phyloP scores from a whole-genome alignment of 1,284 basidiomycete species.

The Cryptococcus hybrid region DNA sequence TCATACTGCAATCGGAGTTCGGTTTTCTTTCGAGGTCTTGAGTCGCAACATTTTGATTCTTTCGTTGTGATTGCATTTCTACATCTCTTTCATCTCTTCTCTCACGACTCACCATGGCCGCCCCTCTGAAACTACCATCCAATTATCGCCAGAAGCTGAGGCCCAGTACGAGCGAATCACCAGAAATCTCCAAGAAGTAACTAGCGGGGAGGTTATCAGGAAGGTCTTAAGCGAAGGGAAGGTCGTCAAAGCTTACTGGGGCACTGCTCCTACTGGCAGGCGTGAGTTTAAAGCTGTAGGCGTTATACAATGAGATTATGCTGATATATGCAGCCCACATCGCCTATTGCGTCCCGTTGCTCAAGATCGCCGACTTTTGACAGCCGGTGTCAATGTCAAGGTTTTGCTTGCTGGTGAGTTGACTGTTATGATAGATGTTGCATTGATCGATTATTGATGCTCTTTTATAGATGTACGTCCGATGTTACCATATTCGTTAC shows the following conservation, averaged over 20 bases:
- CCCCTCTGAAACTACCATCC: conserved; percentile 12
- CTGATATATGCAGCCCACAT: conserved; percentile 70
- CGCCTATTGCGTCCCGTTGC: conserved; percentile 93
- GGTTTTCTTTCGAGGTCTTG: too few species aligned
- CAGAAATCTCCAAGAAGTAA: conserved; percentile 79
- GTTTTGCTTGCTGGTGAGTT: conserved; percentile 78
- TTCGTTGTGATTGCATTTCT: too few species aligned
- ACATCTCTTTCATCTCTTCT: too few species aligned
- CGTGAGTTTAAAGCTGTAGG: conserved; percentile 59
- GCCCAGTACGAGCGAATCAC: conserved; percentile 84
- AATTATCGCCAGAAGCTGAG: conserved; percentile 47
- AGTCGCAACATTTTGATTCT: too few species aligned
- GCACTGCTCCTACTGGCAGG: conserved; percentile 88
- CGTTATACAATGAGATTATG: background rate
- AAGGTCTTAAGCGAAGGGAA: conserved; percentile 75
- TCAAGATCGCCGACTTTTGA: conserved; percentile 97
- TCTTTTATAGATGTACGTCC: conserved; percentile 11
- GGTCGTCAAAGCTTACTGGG: conserved; percentile 84
- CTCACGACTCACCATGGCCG: too few species aligned
- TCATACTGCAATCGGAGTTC: too few species aligned
- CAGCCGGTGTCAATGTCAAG: conserved; percentile 87
- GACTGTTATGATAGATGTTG: too few species aligned
- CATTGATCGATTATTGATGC: background rate
- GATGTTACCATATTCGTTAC: too few species aligned
- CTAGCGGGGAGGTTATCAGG: conserved; percentile 82